phyloP scores from a whole-genome alignment of 495 filamentous ascomycete species.

The Trichoderma asperelloides region DNA sequence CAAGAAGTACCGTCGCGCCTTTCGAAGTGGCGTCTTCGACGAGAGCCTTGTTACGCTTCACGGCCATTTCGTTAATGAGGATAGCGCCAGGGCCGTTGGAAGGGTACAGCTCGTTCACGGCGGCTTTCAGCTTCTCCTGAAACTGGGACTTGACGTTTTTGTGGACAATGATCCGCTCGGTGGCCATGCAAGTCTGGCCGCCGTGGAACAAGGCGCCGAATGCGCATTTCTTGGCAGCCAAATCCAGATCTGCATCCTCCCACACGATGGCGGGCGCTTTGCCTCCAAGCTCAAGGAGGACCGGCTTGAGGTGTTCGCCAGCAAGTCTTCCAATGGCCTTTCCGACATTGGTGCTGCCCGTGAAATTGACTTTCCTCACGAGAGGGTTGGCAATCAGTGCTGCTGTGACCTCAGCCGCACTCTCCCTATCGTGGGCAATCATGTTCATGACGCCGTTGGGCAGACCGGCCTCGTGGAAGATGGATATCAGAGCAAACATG shows the following conservation, averaged over 20 bases:
- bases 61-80: constrained; percentile 51
- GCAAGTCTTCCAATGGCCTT: constrained; percentile 48
- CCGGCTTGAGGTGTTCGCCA: constrained; percentile 57
- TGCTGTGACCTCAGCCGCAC: constrained; percentile 46
- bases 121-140: constrained; percentile 47
- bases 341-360: constrained; percentile 51
- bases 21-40: constrained; percentile 55
- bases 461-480: constrained; percentile 67
- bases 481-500: constrained; percentile 61
- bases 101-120: constrained; percentile 42
- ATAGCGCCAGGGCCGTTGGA: constrained; percentile 43
- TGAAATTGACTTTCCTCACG: constrained; percentile 61
- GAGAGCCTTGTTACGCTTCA: constrained; percentile 60
- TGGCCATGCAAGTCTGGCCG: constrained; percentile 90
- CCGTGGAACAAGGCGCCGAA: constrained; percentile 47
- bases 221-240: constrained; percentile 44
- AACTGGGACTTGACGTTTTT: constrained; percentile 57
- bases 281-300: constrained; percentile 60
- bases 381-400: constrained; percentile 45
- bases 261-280: constrained; percentile 57
- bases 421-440: constrained; percentile 40
- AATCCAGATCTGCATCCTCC: constrained; percentile 54
- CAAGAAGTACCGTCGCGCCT: constrained; percentile 59
- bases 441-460: constrained; percentile 52
- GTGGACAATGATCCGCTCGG: constrained; percentile 81